Evolutionary conservation across 257 asterid genomes (phyloP), one percentile per base, ranked within the genome.

Genomic region (Asclepias syriaca): DNA sequence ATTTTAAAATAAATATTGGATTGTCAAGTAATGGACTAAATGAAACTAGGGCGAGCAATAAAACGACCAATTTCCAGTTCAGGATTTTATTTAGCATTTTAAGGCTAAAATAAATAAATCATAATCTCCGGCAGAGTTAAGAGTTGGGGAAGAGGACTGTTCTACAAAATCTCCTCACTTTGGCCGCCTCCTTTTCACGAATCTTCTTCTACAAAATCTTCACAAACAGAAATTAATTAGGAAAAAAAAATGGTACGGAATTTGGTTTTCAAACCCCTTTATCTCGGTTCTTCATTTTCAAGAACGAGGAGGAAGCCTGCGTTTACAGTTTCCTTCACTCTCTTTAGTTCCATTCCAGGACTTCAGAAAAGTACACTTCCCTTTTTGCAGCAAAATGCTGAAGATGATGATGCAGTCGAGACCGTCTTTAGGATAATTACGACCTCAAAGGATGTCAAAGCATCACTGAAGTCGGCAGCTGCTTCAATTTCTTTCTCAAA

Each of bases 401-500:
- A 39, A 71, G 18, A 74, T 80, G 14, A 74, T 80, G 88, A 83
- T 73, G 88, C 74, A 48, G 87, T 88, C 0, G 95, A 88, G 65
- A 74, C 72, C 16, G 69, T 87, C 32, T 91, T 85, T 74, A 82
- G 78, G 77, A 81, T 89, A 58, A 68, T 93, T 75, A 81, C 92
- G 40, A 59, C 87, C 79, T 85, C 94, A n/a, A 77, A 79, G 49
- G 81, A 87, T 65, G 77, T 93, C 21, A 85, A 66, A 68, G 79
- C 69, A 18, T 80, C 91, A 53, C 89, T 93, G 9, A 82, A 74
- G 80, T 68, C 79, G 43, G 79, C 91, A 40, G 87, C 83, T 75
- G 71, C 86, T 67, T 86, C 82, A 81, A 81, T 88, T 79, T 72
- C 77, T 32, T 68, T 91, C 29, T 81, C 97, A 43, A 85, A 80